Conservation (phyloP, 495 filamentous ascomycete genomes). For the Neurospora pannonica region DNA sequence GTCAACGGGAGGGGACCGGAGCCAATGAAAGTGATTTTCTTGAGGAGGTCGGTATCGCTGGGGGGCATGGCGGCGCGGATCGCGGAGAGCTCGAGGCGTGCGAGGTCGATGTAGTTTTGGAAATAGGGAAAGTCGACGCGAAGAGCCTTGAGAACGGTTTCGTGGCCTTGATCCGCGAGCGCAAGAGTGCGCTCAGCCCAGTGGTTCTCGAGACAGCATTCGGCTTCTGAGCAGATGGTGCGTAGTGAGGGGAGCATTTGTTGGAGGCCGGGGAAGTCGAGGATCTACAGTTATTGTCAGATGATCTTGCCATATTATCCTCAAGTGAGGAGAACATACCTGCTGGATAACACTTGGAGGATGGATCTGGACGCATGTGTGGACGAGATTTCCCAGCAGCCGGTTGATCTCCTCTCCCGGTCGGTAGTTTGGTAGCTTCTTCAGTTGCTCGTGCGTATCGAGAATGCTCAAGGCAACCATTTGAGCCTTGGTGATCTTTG, state of each 20-base stretch:
- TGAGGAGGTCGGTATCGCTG: not conserved
- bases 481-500: constrained; percentile 4
- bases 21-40: constrained; percentile 20
- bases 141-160: constrained; percentile 9
- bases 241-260: constrained; percentile 14
- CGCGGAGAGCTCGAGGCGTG: constrained; percentile 19
- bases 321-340: constrained; percentile 10
- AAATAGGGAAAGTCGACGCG: constrained; percentile 18
- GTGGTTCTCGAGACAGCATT: constrained; percentile 18
- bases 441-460: constrained; percentile 12
- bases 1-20: constrained; percentile 22
- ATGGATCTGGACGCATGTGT: constrained; percentile 16
- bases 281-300: too few species aligned
- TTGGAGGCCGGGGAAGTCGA: constrained; percentile 6
- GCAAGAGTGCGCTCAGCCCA: constrained; percentile 13
- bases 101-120: constrained; percentile 22
- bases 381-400: constrained; percentile 16
- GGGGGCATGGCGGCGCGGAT: constrained; percentile 11
- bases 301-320: too few species aligned
- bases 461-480: constrained; percentile 8
- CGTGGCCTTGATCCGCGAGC: not conserved
- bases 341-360: constrained; percentile 10
- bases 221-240: constrained; percentile 16
- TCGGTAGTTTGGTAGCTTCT: constrained; percentile 8
- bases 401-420: constrained; percentile 14